Evolutionary conservation across 139 green algal species (phyloP).

Genomic region (Astrephomene gubernaculifera): DNA sequence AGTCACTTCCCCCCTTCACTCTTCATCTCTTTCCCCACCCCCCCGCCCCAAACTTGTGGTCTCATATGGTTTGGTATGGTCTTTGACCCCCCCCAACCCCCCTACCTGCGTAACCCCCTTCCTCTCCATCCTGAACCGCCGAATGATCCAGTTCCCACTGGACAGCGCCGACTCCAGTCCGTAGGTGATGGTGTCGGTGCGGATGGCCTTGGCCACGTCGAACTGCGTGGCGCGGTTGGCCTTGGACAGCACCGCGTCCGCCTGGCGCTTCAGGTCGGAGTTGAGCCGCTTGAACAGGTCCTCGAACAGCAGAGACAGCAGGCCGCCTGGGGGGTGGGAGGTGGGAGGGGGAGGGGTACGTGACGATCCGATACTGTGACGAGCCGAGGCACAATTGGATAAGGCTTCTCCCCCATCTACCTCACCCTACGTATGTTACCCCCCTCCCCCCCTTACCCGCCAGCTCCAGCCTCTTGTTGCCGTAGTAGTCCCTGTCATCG

Average conservation of each 20-base stretch:
- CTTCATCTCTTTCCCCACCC: no score
- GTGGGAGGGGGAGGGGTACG: not conserved
- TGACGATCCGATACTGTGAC: not conserved
- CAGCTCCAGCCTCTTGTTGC: slow-evolving; percentile 99
- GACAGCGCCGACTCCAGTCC: slow-evolving; percentile 95
- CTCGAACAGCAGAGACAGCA: slow-evolving; percentile 98
- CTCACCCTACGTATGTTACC: not conserved
- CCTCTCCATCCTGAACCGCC: slow-evolving; percentile 97
- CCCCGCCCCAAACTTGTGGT: no score
- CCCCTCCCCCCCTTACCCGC: slow-evolving; percentile 69
- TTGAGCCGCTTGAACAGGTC: slow-evolving; percentile 99
- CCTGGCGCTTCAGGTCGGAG: slow-evolving; percentile 89
- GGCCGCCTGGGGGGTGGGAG: slow-evolving; percentile 70
- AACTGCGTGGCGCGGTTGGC: slow-evolving; percentile 80
- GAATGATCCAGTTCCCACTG: slow-evolving; percentile 98
- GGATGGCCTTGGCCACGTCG: slow-evolving; percentile 95
- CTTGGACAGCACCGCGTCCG: slow-evolving; percentile 89
- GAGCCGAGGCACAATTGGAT: no score
- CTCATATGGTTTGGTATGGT: no score
- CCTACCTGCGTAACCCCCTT: slow-evolving; percentile 95
- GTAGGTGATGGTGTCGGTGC: slow-evolving; percentile 92
- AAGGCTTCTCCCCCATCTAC: no score
- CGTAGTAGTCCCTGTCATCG: slow-evolving; percentile 99
- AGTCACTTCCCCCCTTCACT: no score
- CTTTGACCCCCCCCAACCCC: not conserved